Percentiles rank a stretch among this genome's conserved stretches.
Evolutionary conservation across 148 eudicot species (phyloP).

Genomic region (Chenopodium berlandieri): DNA sequence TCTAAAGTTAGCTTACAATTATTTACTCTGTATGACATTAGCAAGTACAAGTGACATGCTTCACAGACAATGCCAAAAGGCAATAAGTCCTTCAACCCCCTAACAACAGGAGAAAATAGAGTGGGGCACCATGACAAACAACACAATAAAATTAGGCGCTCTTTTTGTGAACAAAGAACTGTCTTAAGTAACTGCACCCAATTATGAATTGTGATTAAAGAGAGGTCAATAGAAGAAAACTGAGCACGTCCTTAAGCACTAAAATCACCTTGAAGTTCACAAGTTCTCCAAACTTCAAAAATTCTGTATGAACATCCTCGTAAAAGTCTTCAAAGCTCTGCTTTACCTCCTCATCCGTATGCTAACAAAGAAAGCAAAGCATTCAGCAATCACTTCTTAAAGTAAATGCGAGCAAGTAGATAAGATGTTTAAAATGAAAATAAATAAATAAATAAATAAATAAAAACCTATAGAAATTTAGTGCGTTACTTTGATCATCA

Average conservation of each 20-base stretch:
- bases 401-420: not conserved
- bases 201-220: not conserved
- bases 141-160: not conserved
- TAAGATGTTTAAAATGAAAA: too few relatives aligned
- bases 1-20: not conserved
- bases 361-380: slow-evolving; percentile 42
- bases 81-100: not conserved
- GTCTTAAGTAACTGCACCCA: not conserved
- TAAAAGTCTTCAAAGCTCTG: slow-evolving; percentile 83
- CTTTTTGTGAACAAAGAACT: not conserved
- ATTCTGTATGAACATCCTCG: slow-evolving; percentile 98
- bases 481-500: not conserved
- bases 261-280: slow-evolving; percentile 80
- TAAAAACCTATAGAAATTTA: not conserved
- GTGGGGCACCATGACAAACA: not conserved
- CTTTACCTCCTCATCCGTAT: slow-evolving; percentile 87
- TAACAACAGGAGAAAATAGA: not conserved
- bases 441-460: too few relatives aligned
- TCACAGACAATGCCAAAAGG: not conserved
- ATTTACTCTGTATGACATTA: not conserved
- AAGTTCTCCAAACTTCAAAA: slow-evolving; percentile 89
- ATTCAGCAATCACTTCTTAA: slow-evolving; percentile 18
- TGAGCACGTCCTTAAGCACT: slow-evolving; percentile 3
- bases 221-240: not conserved
- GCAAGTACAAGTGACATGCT: not conserved